Evolutionary conservation across 495 filamentous ascomycete species (phyloP), one percentile per base, ranked within the genome.

Genomic region (Stereocaulon alpinum): DNA sequence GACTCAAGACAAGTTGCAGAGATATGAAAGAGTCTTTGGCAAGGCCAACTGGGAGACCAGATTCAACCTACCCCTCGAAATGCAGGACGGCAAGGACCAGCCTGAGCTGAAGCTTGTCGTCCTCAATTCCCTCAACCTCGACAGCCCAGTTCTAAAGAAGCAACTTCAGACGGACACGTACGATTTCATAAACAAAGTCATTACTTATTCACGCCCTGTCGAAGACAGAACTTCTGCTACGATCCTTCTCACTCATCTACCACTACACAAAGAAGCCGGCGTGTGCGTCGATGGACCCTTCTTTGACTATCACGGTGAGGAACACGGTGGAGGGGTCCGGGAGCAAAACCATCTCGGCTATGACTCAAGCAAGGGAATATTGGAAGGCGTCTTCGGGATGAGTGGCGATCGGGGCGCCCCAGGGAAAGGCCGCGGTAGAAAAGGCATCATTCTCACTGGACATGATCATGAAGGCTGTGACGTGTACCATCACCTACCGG

Each of bases 391-490:
- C 11, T 90, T 87, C 63, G 89, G 91, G 4, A 80, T 91, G 68
- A 88, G 74, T 62, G 82, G 82, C 0, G 77, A 85, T 32, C 61
- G 68, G 15, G 67, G 74, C 43, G 82, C 79, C 0, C 62, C 66
- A 9, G 78, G 70, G 12, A 67, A 71, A 12, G 87, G 86, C 4
- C 68, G 69, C 37, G 88, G 88, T 3, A 74, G 86, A 17, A 84
- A 82, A 12, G 86, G 86, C 0, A 67, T 97, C 11, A 82, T 98
- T 14, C 71, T 98, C 6, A 96, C 89, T 15, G 93, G 93, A 0
- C 93, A 98, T 65, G 93, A 98, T 66, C 93, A 98, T 66, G 85
- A 87, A 58, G 93, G 93, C 3, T 98, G 93, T 66, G 91, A 96
- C 70, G 85, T 82, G 0, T 83, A 86, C 52, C 93, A 98, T 73